A percentile compares a stretch with the other conserved stretches of the same genome.
Conservation (phyloP, 352 stramenopile species). For the Phytophthora aleatoria region DNA sequence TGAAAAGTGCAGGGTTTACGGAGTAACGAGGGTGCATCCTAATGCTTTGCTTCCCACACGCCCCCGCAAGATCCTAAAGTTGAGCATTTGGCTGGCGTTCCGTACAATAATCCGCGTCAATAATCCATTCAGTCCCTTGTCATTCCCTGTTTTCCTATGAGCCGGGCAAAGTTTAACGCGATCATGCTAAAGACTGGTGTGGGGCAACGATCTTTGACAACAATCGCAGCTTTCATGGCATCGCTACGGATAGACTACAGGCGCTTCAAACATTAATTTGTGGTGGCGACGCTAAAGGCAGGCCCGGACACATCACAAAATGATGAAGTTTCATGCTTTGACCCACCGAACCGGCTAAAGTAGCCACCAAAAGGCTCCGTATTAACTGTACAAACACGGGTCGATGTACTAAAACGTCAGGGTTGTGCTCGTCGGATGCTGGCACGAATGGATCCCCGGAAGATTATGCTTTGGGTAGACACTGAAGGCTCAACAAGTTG, state of each 20-base stretch:
- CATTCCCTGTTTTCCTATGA: slow-evolving; percentile 10
- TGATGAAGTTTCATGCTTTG: slow-evolving; percentile 14
- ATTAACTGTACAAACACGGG: neutral
- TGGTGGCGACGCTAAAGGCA: slow-evolving; percentile 14
- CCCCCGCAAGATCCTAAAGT: slow-evolving; percentile 17
- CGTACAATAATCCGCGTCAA: slow-evolving; percentile 5
- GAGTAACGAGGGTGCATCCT: slow-evolving; percentile 16
- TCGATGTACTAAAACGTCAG: slow-evolving; percentile 5
- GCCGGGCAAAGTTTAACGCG: slow-evolving; percentile 24
- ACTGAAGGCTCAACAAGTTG: slow-evolving; percentile 8
- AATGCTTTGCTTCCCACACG: slow-evolving; percentile 23
- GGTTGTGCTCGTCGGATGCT: neutral
- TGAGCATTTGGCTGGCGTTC: slow-evolving; percentile 1
- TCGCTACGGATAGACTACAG: slow-evolving; percentile 21
- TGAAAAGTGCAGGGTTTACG: slow-evolving; percentile 4
- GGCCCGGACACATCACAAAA: slow-evolving; percentile 8
- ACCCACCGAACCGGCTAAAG: slow-evolving; percentile 16
- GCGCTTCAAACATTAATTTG: slow-evolving; percentile 20
- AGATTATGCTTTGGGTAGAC: slow-evolving; percentile 18
- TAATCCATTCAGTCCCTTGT: neutral
- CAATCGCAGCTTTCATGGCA: slow-evolving; percentile 18
- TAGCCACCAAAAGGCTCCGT: slow-evolving; percentile 4
- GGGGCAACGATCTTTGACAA: slow-evolving; percentile 1
- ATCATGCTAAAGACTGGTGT: slow-evolving; percentile 3
- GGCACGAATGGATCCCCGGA: slow-evolving; percentile 2